Percentiles rank a stretch among this genome's conserved stretches.
Evolutionary conservation across 2,329 filamentous ascomycete species (phyloP).

Genomic region (Beauveria rudraprayagi): DNA sequence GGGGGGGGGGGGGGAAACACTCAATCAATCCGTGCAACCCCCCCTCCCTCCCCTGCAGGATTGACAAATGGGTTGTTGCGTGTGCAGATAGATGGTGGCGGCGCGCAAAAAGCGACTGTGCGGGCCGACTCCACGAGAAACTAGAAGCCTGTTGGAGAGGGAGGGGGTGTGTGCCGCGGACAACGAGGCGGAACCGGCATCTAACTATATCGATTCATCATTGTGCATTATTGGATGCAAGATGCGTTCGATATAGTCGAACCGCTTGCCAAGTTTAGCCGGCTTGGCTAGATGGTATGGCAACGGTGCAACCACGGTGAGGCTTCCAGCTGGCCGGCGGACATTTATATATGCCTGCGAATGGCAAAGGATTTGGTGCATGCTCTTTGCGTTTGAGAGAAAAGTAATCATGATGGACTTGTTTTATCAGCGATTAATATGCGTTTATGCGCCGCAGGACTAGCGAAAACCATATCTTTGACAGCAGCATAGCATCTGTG

Average conservation of each 20-base stretch:
- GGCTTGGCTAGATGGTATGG: background rate
- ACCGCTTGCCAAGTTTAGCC: background rate
- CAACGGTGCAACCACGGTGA: background rate
- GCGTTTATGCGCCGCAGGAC: background rate
- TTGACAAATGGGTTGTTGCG: background rate
- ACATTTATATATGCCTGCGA: too few relatives aligned
- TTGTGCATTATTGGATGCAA: background rate
- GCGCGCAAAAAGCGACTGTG: background rate
- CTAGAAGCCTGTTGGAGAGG: background rate
- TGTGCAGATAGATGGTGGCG: conserved; percentile 7
- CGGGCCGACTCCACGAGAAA: background rate
- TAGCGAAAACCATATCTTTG: background rate
- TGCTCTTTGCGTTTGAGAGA: background rate
- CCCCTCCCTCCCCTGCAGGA: background rate
- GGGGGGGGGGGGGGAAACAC: background rate
- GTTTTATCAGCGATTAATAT: background rate
- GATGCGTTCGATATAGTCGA: background rate
- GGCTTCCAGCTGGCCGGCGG: background rate
- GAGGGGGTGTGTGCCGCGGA: background rate
- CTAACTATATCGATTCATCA: background rate
- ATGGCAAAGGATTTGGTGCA: too few relatives aligned
- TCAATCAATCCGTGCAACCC: background rate
- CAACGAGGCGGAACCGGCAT: background rate
- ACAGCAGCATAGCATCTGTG: background rate
- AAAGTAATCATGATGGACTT: background rate